Base-by-base conservation (phyloP, 2,329 filamentous ascomycete genomes). In the Zymoseptoria ardabiliae region DNA sequence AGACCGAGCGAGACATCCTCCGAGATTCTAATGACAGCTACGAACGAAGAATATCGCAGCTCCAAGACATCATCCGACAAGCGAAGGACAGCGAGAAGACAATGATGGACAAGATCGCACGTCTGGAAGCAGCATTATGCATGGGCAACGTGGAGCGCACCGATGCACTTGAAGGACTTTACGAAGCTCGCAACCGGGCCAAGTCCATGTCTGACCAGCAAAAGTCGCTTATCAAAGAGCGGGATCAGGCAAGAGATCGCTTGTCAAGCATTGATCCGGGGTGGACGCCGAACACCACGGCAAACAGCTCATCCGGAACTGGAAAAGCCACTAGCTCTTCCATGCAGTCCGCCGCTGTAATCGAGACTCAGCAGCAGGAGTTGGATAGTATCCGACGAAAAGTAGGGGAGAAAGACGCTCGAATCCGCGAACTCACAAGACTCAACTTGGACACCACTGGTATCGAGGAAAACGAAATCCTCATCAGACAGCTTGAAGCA, bases 131-230 rank as follows among this genome's bases (percentile, higher is more conserved):
- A 19, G 70, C 75, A 7, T 65, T 78, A 35, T 70, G 73, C 35
- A 66, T 72, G 13, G 72, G 75, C 20, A 78, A 79, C 59, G 69
- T 70, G 17, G 70, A 75, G 57, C 76, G 74, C 56, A 51, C 76
- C 0, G 77, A 79, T 58, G 72, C 68, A 4, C 62, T 72, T 10
- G 68, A 72, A 59, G 68, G 65, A 13, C 69, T 70, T 45, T 61
- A 68, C 55, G 66, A 71, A 30, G 66, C 73, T 10, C 70, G 75
- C 56, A 70, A 75, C 52, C 68, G 74, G 52, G 58, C 75, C 9
- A 70, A 68, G 50, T 71, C 71, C 54, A 58, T 74, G 8, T 66
- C 63, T 28, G 59, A 65, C 4, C 59, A 69, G 28, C 70, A 71
- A 48, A 64, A 65, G 8, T 66, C 66, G 1, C 72, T 75, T 22